These are phyloP conservation scores for Hypomontagnella submonticulosa DNA, from an alignment of 495 filamentous ascomycete genomes.

Conservation along the genomic window DNA sequence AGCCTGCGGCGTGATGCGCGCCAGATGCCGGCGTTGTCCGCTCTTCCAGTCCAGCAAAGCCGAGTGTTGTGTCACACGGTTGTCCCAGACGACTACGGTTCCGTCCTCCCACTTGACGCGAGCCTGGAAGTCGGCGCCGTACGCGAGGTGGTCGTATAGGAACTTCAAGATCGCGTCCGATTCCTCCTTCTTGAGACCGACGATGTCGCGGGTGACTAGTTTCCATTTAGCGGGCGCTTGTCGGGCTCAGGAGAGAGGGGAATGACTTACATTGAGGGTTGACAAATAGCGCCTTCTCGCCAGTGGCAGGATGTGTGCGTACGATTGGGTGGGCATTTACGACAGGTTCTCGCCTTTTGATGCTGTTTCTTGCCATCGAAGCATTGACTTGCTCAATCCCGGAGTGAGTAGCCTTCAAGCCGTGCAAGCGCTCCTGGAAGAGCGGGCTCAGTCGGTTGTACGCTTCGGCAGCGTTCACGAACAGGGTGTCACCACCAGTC, in stretches of 20 bases:
- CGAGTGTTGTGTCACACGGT: slow-evolving; percentile 82
- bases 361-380: slow-evolving; percentile 64
- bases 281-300: slow-evolving; percentile 87
- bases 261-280: slow-evolving; percentile 82
- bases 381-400: slow-evolving; percentile 75
- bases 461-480: slow-evolving; percentile 77
- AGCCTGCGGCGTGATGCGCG: slow-evolving; percentile 85
- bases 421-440: slow-evolving; percentile 78
- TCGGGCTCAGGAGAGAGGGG: neutral
- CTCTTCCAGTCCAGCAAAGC: slow-evolving; percentile 82
- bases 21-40: slow-evolving; percentile 82
- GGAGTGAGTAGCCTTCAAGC: slow-evolving; percentile 80
- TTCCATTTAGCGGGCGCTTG: neutral
- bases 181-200: slow-evolving; percentile 81
- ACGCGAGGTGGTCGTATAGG: slow-evolving; percentile 85
- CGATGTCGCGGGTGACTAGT: slow-evolving; percentile 74
- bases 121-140: slow-evolving; percentile 86
- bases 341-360: slow-evolving; percentile 77
- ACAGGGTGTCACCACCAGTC: slow-evolving; percentile 82
- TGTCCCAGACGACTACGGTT: slow-evolving; percentile 92
- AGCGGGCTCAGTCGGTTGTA: slow-evolving; percentile 79
- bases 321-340: slow-evolving; percentile 77
- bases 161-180: slow-evolving; percentile 85
- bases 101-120: slow-evolving; percentile 84
- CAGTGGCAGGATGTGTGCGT: slow-evolving; percentile 82